phyloP scores from a whole-genome alignment of 2,329 filamentous ascomycete species.

The Aspergillus arachidicola region DNA sequence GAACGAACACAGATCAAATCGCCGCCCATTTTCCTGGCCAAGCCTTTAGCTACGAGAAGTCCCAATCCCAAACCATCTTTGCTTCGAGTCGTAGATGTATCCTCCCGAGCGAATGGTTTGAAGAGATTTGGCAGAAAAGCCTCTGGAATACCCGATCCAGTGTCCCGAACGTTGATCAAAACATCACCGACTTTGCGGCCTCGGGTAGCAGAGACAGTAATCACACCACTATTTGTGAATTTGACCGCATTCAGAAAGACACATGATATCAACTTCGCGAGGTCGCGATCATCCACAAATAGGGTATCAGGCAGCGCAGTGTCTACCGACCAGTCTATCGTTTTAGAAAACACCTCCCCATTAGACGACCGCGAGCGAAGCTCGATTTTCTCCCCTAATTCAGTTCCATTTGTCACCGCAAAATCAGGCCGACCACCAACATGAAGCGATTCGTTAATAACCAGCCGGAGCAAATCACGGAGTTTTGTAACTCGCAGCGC shows the following conservation, averaged over 20 bases:
- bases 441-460: constrained; percentile 52
- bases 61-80: constrained; percentile 71
- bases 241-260: constrained; percentile 70
- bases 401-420: constrained; percentile 46
- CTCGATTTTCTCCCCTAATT: constrained; percentile 49
- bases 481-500: constrained; percentile 48
- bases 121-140: constrained; percentile 69
- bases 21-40: constrained; percentile 69
- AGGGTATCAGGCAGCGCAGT: constrained; percentile 49
- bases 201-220: constrained; percentile 58
- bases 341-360: constrained; percentile 47
- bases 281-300: constrained; percentile 62
- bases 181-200: constrained; percentile 57
- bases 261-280: constrained; percentile 66
- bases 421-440: constrained; percentile 53
- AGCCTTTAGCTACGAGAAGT: constrained; percentile 71
- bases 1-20: constrained; percentile 67
- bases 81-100: constrained; percentile 67
- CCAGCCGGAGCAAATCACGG: constrained; percentile 48
- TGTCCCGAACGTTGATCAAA: constrained; percentile 65
- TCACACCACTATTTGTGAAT: constrained; percentile 67
- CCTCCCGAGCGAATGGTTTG: constrained; percentile 70
- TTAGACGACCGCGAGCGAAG: constrained; percentile 48
- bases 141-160: constrained; percentile 68
- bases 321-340: constrained; percentile 53